phyloP scores from a whole-genome alignment of 768 basidiomycete genomes.

The Russula sp. region DNA sequence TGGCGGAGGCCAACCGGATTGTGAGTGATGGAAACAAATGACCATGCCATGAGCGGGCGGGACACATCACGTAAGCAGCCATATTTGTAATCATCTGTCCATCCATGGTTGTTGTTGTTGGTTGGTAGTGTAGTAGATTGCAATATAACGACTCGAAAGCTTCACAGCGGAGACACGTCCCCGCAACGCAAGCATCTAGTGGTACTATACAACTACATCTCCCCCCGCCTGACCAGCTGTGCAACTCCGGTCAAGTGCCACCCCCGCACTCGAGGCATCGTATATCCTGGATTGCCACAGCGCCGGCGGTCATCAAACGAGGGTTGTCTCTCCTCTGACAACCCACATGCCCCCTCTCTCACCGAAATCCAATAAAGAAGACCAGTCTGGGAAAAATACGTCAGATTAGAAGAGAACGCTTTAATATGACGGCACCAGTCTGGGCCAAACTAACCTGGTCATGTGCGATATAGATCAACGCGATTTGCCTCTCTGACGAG shows the following conservation, averaged over 20 bases:
- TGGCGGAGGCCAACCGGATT: slow-evolving; percentile 14
- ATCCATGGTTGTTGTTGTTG: background rate
- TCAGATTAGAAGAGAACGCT: background rate
- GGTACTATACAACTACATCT: background rate
- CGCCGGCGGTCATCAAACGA: slow-evolving; percentile 13
- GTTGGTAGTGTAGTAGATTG: no score
- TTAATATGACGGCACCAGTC: background rate
- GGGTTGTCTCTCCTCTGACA: background rate
- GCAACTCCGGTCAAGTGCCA: background rate
- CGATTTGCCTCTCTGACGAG: slow-evolving; percentile 44
- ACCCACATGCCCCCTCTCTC: background rate
- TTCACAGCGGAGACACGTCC: background rate
- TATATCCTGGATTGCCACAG: background rate
- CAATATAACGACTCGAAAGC: background rate
- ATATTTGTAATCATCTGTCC: background rate
- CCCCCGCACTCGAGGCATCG: background rate
- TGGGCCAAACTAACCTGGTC: slow-evolving; percentile 12
- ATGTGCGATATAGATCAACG: slow-evolving; percentile 24
- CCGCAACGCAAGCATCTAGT: background rate
- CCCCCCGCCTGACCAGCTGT: slow-evolving; percentile 9
- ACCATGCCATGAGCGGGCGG: background rate
- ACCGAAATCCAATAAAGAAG: background rate
- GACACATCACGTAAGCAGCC: background rate
- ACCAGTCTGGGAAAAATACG: background rate
- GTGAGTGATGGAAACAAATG: no score